These are phyloP conservation scores for Pythium guiyangense DNA, from an alignment of 352 stramenopile genomes.

Conservation along the genomic window DNA sequence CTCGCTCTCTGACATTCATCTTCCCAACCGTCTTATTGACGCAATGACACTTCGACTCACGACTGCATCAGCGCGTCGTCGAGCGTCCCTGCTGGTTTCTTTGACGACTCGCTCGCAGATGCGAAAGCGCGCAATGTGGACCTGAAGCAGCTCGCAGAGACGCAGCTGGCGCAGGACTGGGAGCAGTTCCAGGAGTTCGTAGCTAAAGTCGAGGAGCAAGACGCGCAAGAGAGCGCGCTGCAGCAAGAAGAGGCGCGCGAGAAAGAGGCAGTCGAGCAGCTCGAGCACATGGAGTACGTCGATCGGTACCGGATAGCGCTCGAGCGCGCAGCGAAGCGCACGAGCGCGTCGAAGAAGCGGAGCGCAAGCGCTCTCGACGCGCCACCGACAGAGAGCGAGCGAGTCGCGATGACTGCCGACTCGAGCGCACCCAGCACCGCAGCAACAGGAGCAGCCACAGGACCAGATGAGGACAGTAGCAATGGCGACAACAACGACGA, in stretches of 20 bases:
- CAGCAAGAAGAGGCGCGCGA: constrained; percentile 36
- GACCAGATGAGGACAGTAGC: no score
- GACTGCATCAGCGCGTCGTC: no score
- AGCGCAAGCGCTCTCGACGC: not conserved
- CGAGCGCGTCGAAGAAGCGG: constrained; percentile 17
- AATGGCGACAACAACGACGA: no score
- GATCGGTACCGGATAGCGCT: constrained; percentile 51
- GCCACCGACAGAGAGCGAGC: not conserved
- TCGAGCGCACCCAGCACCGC: no score
- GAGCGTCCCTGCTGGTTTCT: constrained; percentile 36
- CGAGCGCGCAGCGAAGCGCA: constrained; percentile 20
- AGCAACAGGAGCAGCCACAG: no score
- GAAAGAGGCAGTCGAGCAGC: constrained; percentile 40
- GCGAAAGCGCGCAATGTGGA: constrained; percentile 43
- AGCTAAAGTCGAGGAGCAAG: constrained; percentile 44
- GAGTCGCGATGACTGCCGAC: not conserved
- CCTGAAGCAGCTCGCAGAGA: constrained; percentile 37
- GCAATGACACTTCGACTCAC: not conserved
- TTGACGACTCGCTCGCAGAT: constrained; percentile 44
- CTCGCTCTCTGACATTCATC: no score
- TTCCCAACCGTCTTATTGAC: no score
- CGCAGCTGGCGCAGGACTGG: constrained; percentile 47
- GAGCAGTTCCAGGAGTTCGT: constrained; percentile 59
- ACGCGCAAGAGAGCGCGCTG: constrained; percentile 23
- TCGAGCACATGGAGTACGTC: constrained; percentile 70